Base-by-base conservation (phyloP, 1,284 basidiomycete species). In the Tausonia pullulans region DNA sequence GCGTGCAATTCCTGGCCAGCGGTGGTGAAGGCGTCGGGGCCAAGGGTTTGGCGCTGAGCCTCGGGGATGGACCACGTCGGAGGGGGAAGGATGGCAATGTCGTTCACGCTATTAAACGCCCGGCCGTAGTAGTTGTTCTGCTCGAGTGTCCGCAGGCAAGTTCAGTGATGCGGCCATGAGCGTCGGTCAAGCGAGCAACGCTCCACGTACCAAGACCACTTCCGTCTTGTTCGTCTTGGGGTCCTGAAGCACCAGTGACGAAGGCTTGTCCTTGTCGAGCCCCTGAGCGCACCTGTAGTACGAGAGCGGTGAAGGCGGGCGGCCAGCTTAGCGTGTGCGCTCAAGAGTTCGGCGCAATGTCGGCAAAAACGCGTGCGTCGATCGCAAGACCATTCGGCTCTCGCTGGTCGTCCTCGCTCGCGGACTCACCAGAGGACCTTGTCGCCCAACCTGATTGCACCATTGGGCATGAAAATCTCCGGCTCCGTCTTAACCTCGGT, bases 121-220 rank as follows among this genome's bases (percentile, higher is more conserved):
- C 59, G n/a, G 8, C 60, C 60, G 43, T 16, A 54, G 60, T 50
- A 54, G 52, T 60, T 60, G 49, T 60, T 60, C 45, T n/a, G n/a
- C n/a, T n/a, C n/a, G n/a, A n/a, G n/a, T n/a, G n/a, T n/a, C n/a
- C n/a, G n/a, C n/a, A n/a, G n/a, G n/a, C n/a, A n/a, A n/a, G n/a
- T n/a, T n/a, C n/a, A n/a, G n/a, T n/a, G n/a, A n/a, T n/a, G n/a
- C n/a, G n/a, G n/a, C n/a, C n/a, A n/a, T n/a, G n/a, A n/a, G n/a
- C n/a, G n/a, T n/a, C n/a, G n/a, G n/a, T n/a, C n/a, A n/a, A n/a
- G n/a, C n/a, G n/a, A n/a, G n/a, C n/a, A n/a, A n/a, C n/a, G n/a
- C n/a, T n/a, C n/a, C n/a, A n/a, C n/a, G n/a, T n/a, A n/a, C n/a
- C n/a, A 60, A 4, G 48, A 60, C 41, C 10, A 16, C 39, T 39